Conservation (phyloP, 2,329 filamentous ascomycete species). For the Ilyonectria destructans region DNA sequence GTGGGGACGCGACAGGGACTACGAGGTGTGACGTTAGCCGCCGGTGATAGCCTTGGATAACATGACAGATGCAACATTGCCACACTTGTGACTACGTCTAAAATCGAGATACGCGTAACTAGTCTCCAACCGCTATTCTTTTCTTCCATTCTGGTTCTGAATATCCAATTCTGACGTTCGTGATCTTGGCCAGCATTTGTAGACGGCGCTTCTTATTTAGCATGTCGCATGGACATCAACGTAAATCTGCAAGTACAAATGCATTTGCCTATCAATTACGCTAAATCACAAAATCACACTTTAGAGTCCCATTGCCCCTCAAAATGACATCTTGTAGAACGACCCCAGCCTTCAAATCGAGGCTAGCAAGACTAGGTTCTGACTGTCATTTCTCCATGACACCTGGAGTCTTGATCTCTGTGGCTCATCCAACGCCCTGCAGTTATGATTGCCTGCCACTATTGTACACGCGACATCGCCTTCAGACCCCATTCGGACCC, state of each 20-base stretch:
- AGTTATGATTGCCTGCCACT: slow-evolving; percentile 29
- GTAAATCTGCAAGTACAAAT: slow-evolving; percentile 4
- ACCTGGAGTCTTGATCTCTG: slow-evolving; percentile 4
- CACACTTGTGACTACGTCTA: background rate
- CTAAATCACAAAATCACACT: slow-evolving; percentile 31
- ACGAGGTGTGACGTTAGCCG: slow-evolving; percentile 9
- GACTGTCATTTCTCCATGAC: slow-evolving; percentile 6
- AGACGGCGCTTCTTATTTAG: background rate
- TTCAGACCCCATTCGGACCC: background rate
- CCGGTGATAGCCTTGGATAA: background rate
- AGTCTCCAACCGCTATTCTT: rapidly evolving
- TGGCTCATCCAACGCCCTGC: slow-evolving; percentile 17
- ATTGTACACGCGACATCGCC: slow-evolving; percentile 35
- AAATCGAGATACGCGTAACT: background rate
- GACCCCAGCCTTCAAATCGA: slow-evolving; percentile 2
- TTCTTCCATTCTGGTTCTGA: background rate
- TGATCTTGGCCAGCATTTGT: background rate
- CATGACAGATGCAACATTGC: background rate
- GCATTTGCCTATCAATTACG: slow-evolving; percentile 26
- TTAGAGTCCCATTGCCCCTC: background rate
- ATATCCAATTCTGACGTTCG: background rate
- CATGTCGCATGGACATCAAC: background rate
- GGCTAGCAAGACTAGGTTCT: background rate
- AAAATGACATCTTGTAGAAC: slow-evolving; percentile 7
- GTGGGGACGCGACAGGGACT: slow-evolving; percentile 38